A percentile compares a stretch with the other conserved stretches of the same genome.
Evolutionary conservation across 129 eudicot species (phyloP).

Genomic region (Tanacetum coccineum): DNA sequence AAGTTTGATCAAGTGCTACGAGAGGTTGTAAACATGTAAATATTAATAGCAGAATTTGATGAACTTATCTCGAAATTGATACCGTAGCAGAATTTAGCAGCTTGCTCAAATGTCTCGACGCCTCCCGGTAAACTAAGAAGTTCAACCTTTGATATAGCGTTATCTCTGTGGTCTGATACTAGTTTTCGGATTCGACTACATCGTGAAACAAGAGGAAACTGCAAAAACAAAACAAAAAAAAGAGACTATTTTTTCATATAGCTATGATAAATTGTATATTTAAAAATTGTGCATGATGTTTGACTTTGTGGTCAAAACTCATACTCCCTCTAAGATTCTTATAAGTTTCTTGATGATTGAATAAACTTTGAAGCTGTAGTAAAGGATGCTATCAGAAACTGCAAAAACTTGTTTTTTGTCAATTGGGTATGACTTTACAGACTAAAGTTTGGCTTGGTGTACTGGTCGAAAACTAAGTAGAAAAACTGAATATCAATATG

Average conservation of each 20-base stretch:
- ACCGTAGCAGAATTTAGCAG: constrained; percentile 97
- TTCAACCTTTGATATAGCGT: constrained; percentile 68
- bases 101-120: constrained; percentile 74
- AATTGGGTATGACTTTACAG: neutral
- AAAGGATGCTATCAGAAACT: neutral
- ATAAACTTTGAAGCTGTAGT: neutral
- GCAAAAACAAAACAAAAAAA: constrained; percentile 16
- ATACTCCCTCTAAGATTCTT: neutral
- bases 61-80: constrained; percentile 89
- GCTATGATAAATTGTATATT: neutral
- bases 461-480: too few species aligned
- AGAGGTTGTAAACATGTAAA: too few species aligned
- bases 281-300: neutral
- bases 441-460: neutral
- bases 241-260: neutral
- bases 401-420: constrained; percentile 1
- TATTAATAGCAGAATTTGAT: constrained; percentile 39
- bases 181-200: constrained; percentile 82
- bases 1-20: too few species aligned
- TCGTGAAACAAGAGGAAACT: constrained; percentile 96
- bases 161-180: constrained; percentile 65
- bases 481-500: neutral
- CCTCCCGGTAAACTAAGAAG: constrained; percentile 88
- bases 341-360: neutral
- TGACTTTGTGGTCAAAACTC: constrained; percentile 27